These are phyloP conservation scores for Dioscorea alata DNA, from an alignment of 106 monocot genomes.

Conservation along the genomic window DNA sequence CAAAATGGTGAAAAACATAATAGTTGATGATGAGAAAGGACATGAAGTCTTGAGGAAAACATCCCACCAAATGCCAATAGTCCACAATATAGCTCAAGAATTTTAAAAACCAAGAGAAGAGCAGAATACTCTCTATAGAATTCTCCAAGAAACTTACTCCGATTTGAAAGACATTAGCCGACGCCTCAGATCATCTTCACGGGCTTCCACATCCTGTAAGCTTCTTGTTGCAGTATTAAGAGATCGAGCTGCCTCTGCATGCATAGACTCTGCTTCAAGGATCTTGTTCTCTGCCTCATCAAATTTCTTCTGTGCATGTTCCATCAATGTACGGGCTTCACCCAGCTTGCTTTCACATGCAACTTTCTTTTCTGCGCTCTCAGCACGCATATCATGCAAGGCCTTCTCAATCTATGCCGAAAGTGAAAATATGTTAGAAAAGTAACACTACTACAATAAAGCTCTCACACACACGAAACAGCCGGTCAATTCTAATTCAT, in stretches of 20 bases:
- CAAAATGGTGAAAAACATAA: background rate
- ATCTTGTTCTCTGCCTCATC: slow-evolving; percentile 70
- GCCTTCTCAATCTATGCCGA: slow-evolving; percentile 78
- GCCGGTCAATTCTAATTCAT: background rate
- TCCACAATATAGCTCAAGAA: too few species aligned
- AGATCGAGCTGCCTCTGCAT: slow-evolving; percentile 60
- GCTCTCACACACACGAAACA: background rate
- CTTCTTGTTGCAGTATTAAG: slow-evolving; percentile 51
- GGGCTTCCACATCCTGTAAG: slow-evolving; percentile 78
- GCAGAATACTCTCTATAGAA: too few species aligned
- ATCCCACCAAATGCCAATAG: too few species aligned
- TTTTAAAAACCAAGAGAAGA: too few species aligned
- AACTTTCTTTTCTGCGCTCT: slow-evolving; percentile 78
- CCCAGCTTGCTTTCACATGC: slow-evolving; percentile 67
- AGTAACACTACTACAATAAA: background rate
- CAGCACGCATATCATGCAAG: slow-evolving; percentile 71
- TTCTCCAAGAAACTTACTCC: slow-evolving; percentile 43
- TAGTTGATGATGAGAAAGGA: too few species aligned
- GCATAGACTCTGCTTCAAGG: slow-evolving; percentile 44
- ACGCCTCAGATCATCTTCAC: slow-evolving; percentile 85
- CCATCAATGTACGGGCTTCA: slow-evolving; percentile 55
- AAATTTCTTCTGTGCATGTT: slow-evolving; percentile 50
- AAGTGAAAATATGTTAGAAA: too few species aligned
- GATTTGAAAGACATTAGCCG: slow-evolving; percentile 36
- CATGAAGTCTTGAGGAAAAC: too few species aligned